Percentiles rank a stretch among this genome's conserved stretches.
Evolutionary conservation across 169 alveolate genomes (phyloP).

Genomic region (Plasmodium inui): DNA sequence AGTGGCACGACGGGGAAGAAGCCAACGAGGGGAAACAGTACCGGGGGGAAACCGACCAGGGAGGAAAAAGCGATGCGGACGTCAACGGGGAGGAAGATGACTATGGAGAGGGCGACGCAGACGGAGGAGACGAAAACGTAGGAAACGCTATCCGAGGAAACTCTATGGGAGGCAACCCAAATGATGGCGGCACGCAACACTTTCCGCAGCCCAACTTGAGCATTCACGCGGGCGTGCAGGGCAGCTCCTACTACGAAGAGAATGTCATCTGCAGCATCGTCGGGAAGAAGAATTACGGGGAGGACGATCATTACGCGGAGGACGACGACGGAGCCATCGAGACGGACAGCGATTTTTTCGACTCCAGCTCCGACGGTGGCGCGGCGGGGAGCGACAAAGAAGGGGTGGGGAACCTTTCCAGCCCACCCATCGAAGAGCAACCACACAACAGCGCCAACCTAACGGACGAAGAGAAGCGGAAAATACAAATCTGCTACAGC

Average conservation of each 20-base stretch:
- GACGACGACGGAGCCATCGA: conserved; percentile 54
- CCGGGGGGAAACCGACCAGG: neutral
- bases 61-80: neutral
- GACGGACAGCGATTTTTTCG: conserved; percentile 55
- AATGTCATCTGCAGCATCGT: conserved; percentile 13
- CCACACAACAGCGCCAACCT: conserved; percentile 73
- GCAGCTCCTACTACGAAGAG: conserved; percentile 70
- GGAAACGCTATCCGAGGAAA: neutral
- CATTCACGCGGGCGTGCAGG: conserved; percentile 19
- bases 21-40: neutral
- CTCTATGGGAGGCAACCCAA: neutral
- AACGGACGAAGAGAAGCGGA: conserved; percentile 79
- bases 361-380: neutral
- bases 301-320: neutral
- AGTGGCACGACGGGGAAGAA: neutral
- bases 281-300: conserved; percentile 49
- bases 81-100: neutral
- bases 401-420: conserved; percentile 3
- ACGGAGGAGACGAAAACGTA: neutral
- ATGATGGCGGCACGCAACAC: neutral
- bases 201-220: neutral
- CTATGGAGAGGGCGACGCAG: neutral
- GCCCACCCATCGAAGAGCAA: neutral
- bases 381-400: conserved; percentile 72
- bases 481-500: conserved; percentile 93